Evolutionary conservation across 495 filamentous ascomycete genomes (phyloP), one percentile per base, ranked within the genome.

Genomic region (Tuber calosporum): DNA sequence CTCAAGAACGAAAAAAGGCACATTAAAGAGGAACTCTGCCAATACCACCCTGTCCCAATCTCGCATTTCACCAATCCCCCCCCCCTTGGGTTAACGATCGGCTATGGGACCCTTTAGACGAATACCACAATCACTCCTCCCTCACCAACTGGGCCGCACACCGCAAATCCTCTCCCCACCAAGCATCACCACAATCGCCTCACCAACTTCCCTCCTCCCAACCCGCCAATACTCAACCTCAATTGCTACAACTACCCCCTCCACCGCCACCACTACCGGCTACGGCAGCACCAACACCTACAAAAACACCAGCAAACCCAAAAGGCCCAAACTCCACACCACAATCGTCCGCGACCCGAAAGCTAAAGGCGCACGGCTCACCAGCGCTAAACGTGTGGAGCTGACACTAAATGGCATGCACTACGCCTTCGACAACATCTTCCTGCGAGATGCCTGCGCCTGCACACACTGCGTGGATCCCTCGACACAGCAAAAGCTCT

Each of bases 401-500:
- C 53, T 62, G 3, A 30, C 13, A 30, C 19, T 81, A 37, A 79
- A 79, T 38, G 76, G 79, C 26, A 38, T 71, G 34, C 70, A 71
- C 48, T 62, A 74, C 69, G 43, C 67, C 41, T 73, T 79, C 53
- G 70, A 76, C 36, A 67, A 82, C 42, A 70, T 88, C 67, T 90
- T 88, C 81, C 87, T 97, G 26, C 90, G 94, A 41, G 94, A 98
- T 80, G 79, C 86, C 53, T 98, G 94, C 82, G 78, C 84, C 48
- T 97, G 94, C 78, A 80, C 85, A 4, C 75, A 36, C 4, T 97
- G 94, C 82, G 86, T 94, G 58, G 89, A 97, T 82, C 86, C 87
- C 2, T 87, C 90, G 71, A 93, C 93, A 0, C 90, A 88, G 71
- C 94, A 98, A 80, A 94, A 94, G 82, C 88, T 86, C 41, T 94